Evolutionary conservation across 2,329 filamentous ascomycete species (phyloP), one percentile per base, ranked within the genome.

Genomic region (Talaromyces sp.): DNA sequence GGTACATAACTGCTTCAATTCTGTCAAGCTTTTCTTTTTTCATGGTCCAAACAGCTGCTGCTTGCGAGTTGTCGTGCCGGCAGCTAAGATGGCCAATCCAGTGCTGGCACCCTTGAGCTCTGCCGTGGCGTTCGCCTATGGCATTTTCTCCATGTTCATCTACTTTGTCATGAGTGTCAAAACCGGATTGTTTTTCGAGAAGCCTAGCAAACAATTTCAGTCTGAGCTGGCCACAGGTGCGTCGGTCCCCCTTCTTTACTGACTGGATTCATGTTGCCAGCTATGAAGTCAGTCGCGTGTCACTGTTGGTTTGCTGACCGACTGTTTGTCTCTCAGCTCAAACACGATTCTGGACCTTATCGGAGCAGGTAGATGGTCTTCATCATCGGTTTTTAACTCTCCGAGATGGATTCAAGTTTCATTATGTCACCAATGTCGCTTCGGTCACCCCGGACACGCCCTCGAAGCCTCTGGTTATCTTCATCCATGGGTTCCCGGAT

Each of bases 401-500:
- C 15, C 73, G 73, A 42, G 78, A 75, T 62, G 81, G 81, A 0
- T 73, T 80, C 63, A 80, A 80, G 65, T 78, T 86, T 30, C 84
- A 86, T 68, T 85, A 85, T 66, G 73, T 86, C 58, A 75, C 75
- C 67, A 82, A 74, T 67, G 63, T 74, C 64, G 57, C 65, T 5
- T 70, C 58, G 25, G 63, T 75, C 64, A 57, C 65, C 10, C 70
- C 57, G 60, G 22, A 64, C 44, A 19, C 59, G 60, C 66, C 63
- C 54, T 11, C 76, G 71, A 57, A 60, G 13, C 74, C 76, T 0
- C 69, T 85, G 17, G 75, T 83, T 27, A 77, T 86, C 47, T 82
- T 85, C 65, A 72, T 86, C 19, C 84, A 86, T 69, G 84, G 84
- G 42, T 87, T 85, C 62, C 84, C 84, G 7, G 84, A 87, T 66